Conservation (phyloP, 1,139 yeast species). For the Arxiozyma slooffiae region DNA sequence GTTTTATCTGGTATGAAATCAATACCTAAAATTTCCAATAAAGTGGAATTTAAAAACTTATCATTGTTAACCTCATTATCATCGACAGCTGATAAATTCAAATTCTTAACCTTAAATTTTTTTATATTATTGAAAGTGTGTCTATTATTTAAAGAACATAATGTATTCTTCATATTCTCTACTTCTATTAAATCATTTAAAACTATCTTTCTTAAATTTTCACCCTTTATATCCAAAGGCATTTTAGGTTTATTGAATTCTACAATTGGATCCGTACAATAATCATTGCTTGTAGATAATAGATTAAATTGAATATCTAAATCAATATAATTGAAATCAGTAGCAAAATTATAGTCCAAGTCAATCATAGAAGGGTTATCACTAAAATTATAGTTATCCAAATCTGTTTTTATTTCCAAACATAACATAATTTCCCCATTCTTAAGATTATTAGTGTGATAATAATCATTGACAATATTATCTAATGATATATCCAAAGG, state of each 20-base stretch:
- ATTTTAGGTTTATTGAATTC: conserved; percentile 4
- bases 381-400: neutral
- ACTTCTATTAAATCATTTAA: conserved; percentile 13
- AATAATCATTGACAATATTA: no score
- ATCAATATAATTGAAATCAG: conserved; percentile 14
- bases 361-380: neutral
- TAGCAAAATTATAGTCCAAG: conserved; percentile 5
- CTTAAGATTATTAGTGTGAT: neutral
- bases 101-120: conserved; percentile 16
- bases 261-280: conserved; percentile 11
- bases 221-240: conserved; percentile 12
- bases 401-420: neutral
- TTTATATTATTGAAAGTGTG: conserved; percentile 17
- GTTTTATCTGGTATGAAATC: conserved; percentile 22
- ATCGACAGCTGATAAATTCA: conserved; percentile 10
- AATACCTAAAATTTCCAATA: conserved; percentile 18
- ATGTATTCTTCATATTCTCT: conserved; percentile 8
- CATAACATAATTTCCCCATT: neutral
- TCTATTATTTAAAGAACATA: conserved; percentile 11
- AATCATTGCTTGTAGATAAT: conserved; percentile 13
- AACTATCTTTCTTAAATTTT: conserved; percentile 13
- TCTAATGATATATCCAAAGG: neutral
- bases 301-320: conserved; percentile 18
- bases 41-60: conserved; percentile 12
- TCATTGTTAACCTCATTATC: conserved; percentile 6